Evolutionary conservation across 257 asterid species (phyloP).

Genomic region (Gardenia jasminoides): DNA sequence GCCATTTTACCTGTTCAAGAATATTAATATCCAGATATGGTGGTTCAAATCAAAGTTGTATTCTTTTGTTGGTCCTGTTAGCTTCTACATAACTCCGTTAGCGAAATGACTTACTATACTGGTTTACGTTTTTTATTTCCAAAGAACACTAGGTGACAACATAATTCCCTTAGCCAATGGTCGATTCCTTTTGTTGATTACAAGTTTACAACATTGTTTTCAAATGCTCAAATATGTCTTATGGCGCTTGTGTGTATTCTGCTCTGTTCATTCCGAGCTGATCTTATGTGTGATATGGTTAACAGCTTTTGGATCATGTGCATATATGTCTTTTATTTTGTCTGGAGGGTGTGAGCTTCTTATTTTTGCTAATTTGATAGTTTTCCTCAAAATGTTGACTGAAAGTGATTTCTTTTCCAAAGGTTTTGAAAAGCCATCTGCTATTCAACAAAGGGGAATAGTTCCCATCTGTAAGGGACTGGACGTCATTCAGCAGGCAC

Average conservation of each 20-base stretch:
- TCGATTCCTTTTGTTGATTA: background rate
- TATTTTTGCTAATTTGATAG: background rate
- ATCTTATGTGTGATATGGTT: no score
- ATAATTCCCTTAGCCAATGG: no score
- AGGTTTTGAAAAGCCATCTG: constrained; percentile 58
- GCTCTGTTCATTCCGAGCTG: background rate
- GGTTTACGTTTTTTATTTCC: background rate
- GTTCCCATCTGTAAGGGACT: constrained; percentile 52
- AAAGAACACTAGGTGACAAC: no score
- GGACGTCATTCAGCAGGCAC: constrained; percentile 51
- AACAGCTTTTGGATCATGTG: background rate
- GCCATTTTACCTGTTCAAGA: background rate
- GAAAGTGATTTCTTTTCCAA: background rate
- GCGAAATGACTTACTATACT: background rate
- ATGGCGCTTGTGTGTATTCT: no score
- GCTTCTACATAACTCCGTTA: background rate
- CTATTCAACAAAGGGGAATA: constrained; percentile 50
- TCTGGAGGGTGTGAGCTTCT: background rate
- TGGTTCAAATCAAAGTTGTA: background rate
- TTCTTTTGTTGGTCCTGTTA: background rate
- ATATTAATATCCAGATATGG: background rate
- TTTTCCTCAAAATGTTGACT: background rate
- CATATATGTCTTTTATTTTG: background rate
- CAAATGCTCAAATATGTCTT: background rate
- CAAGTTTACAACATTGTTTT: no score